phyloP scores from a whole-genome alignment of 768 basidiomycete genomes.

The Lentinula edodes region DNA sequence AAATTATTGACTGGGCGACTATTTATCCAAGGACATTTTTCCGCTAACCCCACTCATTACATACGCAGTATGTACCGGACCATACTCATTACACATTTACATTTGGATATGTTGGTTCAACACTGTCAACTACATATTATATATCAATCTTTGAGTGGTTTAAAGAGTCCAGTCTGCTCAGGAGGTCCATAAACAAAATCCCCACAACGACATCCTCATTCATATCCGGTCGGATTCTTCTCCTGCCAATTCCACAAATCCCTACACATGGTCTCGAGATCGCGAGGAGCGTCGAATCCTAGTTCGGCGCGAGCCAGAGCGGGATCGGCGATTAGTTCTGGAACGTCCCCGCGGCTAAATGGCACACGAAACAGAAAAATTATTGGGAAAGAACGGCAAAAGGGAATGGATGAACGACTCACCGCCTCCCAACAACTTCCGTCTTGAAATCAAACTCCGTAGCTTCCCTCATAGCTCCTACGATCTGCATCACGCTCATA shows the following conservation, averaged over 20 bases:
- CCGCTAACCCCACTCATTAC: no score
- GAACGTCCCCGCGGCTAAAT: constrained; percentile 87
- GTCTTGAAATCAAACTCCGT: constrained; percentile 86
- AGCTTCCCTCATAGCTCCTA: constrained; percentile 90
- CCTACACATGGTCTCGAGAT: constrained; percentile 88
- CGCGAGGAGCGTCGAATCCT: constrained; percentile 78
- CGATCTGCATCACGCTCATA: constrained; percentile 88
- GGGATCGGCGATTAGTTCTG: constrained; percentile 94
- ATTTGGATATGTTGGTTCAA: no score
- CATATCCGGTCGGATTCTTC: constrained; percentile 82
- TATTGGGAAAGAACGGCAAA: neutral
- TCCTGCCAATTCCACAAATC: constrained; percentile 99
- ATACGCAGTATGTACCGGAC: no score
- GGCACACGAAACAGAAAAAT: neutral
- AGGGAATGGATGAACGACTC: constrained; percentile 16
- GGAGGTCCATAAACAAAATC: no score
- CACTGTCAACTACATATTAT: no score
- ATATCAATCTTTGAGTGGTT: no score
- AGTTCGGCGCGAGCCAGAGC: constrained; percentile 87
- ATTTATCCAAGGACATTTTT: no score
- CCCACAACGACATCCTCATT: neutral
- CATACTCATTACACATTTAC: no score
- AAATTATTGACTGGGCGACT: no score
- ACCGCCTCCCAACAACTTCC: constrained; percentile 89
- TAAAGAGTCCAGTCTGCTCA: no score